Evolutionary conservation across 768 basidiomycete genomes (phyloP).

Genomic region (Pholiota microspora): DNA sequence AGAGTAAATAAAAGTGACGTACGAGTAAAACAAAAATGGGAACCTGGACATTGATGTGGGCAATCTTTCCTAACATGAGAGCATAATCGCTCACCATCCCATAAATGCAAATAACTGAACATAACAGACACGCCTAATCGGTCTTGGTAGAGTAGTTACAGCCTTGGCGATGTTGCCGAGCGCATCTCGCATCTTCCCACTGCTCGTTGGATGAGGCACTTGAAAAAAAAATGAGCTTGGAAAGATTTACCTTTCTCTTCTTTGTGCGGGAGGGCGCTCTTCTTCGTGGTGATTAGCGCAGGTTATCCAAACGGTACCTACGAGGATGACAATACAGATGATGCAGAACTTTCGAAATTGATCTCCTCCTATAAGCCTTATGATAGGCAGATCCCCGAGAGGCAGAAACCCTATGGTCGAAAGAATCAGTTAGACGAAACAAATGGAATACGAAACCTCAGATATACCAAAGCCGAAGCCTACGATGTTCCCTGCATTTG

Average conservation of each 20-base stretch:
- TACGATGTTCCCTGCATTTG: conserved; percentile 93
- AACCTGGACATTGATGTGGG: conserved; percentile 52
- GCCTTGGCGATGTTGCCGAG: conserved; percentile 75
- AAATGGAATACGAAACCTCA: not conserved
- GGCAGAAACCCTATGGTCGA: conserved; percentile 72
- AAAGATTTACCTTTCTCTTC: conserved; percentile 36
- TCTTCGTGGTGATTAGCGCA: conserved; percentile 85
- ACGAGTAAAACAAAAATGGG: conserved; percentile 93
- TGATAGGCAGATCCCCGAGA: conserved; percentile 73
- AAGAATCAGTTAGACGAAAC: not conserved
- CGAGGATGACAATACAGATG: conserved; percentile 76
- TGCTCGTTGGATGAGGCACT: conserved; percentile 12
- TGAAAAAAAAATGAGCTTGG: not conserved
- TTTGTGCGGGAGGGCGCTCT: conserved; percentile 46
- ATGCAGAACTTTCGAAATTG: conserved; percentile 98
- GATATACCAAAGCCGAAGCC: conserved; percentile 86
- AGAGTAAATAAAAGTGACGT: conserved; percentile 21
- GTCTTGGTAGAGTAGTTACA: conserved; percentile 71
- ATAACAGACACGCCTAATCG: conserved; percentile 85
- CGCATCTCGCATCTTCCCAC: conserved; percentile 68
- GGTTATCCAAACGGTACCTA: conserved; percentile 82
- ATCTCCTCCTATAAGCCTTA: conserved; percentile 79
- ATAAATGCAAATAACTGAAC: conserved; percentile 96
- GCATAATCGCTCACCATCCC: conserved; percentile 67
- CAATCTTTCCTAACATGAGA: not conserved